Conservation (phyloP, 2,329 filamentous ascomycete species). For the Aschersonia sp. region DNA sequence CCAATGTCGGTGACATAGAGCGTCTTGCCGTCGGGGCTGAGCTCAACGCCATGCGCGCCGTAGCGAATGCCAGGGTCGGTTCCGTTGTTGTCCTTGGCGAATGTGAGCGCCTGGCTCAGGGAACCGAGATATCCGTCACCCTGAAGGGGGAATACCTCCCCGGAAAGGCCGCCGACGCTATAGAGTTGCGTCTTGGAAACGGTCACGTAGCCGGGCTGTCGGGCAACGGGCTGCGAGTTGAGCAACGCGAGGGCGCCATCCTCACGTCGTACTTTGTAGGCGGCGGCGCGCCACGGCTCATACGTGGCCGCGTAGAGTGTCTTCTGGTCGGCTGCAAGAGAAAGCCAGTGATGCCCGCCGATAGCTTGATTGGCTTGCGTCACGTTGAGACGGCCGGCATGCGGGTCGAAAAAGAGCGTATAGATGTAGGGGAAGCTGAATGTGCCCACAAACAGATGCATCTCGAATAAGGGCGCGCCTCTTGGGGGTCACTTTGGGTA, state of each 20-base stretch:
- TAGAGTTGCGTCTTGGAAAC: slow-evolving; percentile 1
- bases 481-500: no score
- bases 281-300: slow-evolving; percentile 6
- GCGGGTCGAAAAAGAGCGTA: slow-evolving; percentile 1
- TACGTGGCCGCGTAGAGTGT: slow-evolving; percentile 7
- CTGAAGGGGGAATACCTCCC: neutral
- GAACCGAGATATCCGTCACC: slow-evolving; percentile 5
- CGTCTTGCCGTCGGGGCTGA: slow-evolving; percentile 6
- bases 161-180: slow-evolving; percentile 1
- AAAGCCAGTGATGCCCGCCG: slow-evolving; percentile 8
- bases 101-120: slow-evolving; percentile 5
- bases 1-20: slow-evolving; percentile 9
- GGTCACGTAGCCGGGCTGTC: slow-evolving; percentile 1
- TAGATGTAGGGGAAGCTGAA: slow-evolving; percentile 1
- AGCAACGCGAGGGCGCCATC: neutral
- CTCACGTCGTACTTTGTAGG: slow-evolving; percentile 2
- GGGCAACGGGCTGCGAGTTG: neutral
- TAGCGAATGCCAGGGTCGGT: slow-evolving; percentile 4
- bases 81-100: neutral
- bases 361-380: slow-evolving; percentile 3
- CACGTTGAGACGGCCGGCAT: slow-evolving; percentile 1
- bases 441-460: slow-evolving; percentile 2
- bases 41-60: slow-evolving; percentile 7
- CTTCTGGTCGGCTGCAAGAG: slow-evolving; percentile 5
- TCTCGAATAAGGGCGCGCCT: neutral